These are phyloP conservation scores for Salix udensis DNA, from an alignment of 345 rosid species.

Conservation along the genomic window DNA sequence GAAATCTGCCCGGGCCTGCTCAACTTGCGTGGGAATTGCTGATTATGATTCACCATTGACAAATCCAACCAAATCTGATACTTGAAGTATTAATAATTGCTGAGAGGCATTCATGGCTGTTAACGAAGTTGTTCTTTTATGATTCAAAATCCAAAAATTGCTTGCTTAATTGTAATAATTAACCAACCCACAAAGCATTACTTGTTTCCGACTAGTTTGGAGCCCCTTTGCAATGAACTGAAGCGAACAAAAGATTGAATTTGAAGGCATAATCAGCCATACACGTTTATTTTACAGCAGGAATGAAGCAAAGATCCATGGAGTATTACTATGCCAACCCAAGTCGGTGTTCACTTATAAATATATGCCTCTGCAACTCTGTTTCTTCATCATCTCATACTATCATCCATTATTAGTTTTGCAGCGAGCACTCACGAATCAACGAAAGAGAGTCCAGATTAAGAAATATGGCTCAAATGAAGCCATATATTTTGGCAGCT, in stretches of 20 bases:
- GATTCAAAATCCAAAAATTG: too few species aligned
- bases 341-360: background rate
- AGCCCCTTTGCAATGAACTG: background rate
- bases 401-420: background rate
- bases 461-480: slow-evolving; percentile 12
- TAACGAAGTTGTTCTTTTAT: too few species aligned
- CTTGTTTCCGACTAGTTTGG: background rate
- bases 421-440: background rate
- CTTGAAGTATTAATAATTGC: too few species aligned
- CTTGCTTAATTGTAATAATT: too few species aligned
- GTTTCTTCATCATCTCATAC: background rate
- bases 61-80: too few species aligned
- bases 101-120: too few species aligned
- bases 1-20: too few species aligned
- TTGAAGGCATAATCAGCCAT: background rate
- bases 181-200: too few species aligned
- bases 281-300: background rate
- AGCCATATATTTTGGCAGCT: slow-evolving; percentile 24
- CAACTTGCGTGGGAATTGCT: too few species aligned
- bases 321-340: background rate
- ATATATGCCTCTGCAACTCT: background rate
- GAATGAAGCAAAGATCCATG: slow-evolving; percentile 3
- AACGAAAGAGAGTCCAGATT: background rate
- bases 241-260: background rate
- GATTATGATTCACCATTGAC: too few species aligned